phyloP scores from a whole-genome alignment of 192 early-diverging fungal species.

The Backusella luteola region DNA sequence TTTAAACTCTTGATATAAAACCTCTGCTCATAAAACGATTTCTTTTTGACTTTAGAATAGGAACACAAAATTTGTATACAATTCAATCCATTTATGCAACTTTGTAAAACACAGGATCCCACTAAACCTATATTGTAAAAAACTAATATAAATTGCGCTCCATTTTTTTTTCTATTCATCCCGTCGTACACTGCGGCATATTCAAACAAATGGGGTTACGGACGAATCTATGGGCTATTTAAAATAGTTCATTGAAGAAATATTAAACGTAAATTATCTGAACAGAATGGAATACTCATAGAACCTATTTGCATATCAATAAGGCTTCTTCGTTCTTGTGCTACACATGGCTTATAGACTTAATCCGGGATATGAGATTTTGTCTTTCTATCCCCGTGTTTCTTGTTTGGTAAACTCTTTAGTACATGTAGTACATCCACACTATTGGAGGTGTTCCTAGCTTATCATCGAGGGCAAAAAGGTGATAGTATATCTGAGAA shows the following conservation, averaged over 20 bases:
- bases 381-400: background rate
- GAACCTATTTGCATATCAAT: too few relatives aligned
- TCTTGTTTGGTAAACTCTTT: background rate
- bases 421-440: background rate
- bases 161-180: background rate
- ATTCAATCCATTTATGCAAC: too few relatives aligned
- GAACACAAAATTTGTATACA: too few relatives aligned
- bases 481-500: background rate
- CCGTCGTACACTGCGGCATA: background rate
- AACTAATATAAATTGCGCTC: background rate
- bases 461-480: too few relatives aligned
- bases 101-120: background rate
- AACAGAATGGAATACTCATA: too few relatives aligned
- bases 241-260: background rate
- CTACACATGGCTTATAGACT: background rate
- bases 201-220: background rate
- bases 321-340: background rate
- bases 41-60: too few relatives aligned
- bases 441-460: background rate
- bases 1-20: too few relatives aligned
- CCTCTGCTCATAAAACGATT: too few relatives aligned
- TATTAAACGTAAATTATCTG: background rate
- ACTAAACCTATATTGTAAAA: background rate
- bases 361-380: background rate
- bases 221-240: background rate